phyloP scores from a whole-genome alignment of 2,329 filamentous ascomycete species.

The Orbilia javanica region DNA sequence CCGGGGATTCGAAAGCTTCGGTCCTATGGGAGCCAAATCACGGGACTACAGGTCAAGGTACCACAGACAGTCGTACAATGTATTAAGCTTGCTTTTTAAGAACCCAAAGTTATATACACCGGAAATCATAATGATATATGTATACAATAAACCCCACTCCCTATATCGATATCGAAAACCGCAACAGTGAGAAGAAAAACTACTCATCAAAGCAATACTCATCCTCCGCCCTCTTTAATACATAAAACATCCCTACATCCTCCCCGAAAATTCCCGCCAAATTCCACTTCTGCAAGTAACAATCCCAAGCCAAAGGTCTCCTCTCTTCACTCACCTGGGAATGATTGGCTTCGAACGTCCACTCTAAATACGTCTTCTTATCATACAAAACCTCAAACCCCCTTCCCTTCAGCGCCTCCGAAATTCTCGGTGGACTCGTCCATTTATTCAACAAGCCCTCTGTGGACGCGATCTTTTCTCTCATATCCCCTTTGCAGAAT shows the following conservation, averaged over 20 bases:
- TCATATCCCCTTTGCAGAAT: not conserved
- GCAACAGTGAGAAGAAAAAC: not conserved
- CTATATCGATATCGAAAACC: too few species aligned
- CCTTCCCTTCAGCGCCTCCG: not conserved
- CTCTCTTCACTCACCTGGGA: not conserved
- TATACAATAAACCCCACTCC: too few species aligned
- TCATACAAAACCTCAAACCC: not conserved
- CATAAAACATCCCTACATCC: too few species aligned
- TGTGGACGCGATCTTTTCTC: not conserved
- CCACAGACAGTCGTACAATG: too few species aligned
- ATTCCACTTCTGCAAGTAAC: not conserved
- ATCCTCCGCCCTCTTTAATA: not conserved
- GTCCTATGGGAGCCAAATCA: too few species aligned
- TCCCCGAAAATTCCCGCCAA: too few species aligned
- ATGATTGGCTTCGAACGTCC: not conserved
- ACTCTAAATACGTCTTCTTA: not conserved
- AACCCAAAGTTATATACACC: too few species aligned
- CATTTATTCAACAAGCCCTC: not conserved
- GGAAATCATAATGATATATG: too few species aligned
- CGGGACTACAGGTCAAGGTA: too few species aligned
- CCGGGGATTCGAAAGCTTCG: too few species aligned
- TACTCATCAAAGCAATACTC: constrained; percentile 17
- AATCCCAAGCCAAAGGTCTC: not conserved
- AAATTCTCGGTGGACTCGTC: not conserved
- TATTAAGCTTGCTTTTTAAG: too few species aligned